Base-by-base conservation (phyloP, 2,329 filamentous ascomycete genomes). In the Lecanoromycetidae sp. region DNA sequence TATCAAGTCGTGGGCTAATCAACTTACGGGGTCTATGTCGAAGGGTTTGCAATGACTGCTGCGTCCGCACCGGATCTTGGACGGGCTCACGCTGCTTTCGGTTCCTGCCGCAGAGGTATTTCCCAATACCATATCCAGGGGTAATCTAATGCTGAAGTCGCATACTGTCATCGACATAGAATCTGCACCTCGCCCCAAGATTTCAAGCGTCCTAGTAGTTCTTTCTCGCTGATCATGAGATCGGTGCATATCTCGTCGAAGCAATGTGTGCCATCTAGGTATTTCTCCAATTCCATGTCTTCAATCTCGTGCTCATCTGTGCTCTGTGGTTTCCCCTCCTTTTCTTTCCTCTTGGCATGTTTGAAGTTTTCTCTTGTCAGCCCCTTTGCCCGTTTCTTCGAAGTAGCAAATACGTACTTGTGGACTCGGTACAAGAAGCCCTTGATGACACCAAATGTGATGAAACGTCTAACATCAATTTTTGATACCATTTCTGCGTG, bases 391-490 rank as follows among this genome's bases (percentile, higher is more conserved):
- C n/a, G 48, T 33, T 12, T 44, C 44, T 36, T 53, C 38, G 51
- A 57, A 5, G 66, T 63, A 36, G 65, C 60, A 54, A 93, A 77
- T 23, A 87, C 84, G 61, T 93, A 93, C 62, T 91, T 93, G 67
- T 96, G 87, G 33, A 95, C 82, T 27, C 91, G 79, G 64, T 95
- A 95, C 20, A 98, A 67, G 56, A 93, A 84, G 13, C 90, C 88
- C 66, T 96, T 96, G 63, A 96, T 94, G 50, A 95, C 76, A 48
- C 90, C 91, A 59, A 96, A 98, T 50, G 94, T 93, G 53, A 96
- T 86, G 53, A 98, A 81, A 23, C 91, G 81, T 10, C 91, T 79
- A 46, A 95, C 79, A 62, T 98, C 91, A 48, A 98, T 79, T 58
- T 82, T 81, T 10, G 75, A 71, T 7, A 95, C 72, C 32, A 84